A percentile compares a stretch with the other conserved stretches of the same genome.
phyloP scores from a whole-genome alignment of 768 basidiomycete genomes.

The Coprinopsis marcescibilis region DNA sequence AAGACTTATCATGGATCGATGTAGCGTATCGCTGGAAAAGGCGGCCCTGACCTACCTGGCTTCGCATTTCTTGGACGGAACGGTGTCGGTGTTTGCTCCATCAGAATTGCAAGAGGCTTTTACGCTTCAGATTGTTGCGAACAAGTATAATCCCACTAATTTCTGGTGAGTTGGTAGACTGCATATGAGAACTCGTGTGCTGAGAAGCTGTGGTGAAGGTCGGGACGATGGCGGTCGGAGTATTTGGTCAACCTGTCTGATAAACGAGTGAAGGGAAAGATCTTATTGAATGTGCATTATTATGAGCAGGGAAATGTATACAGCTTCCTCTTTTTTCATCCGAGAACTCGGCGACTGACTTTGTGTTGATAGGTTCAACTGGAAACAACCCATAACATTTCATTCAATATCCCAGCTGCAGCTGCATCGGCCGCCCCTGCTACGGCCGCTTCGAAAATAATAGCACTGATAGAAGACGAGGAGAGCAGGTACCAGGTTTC shows the following conservation, averaged over 20 bases:
- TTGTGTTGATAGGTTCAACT: conserved; percentile 74
- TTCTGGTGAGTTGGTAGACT: conserved; percentile 68
- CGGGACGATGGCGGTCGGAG: conserved; percentile 90
- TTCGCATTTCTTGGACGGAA: conserved; percentile 82
- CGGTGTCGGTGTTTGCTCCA: conserved; percentile 63
- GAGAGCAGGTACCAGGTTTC: conserved; percentile 75
- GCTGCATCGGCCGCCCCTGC: conserved; percentile 45
- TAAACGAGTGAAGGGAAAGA: conserved; percentile 60
- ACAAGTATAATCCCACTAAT: conserved; percentile 91
- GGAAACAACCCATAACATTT: conserved; percentile 62
- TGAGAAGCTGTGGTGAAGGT: conserved; percentile 43
- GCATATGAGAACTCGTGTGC: not conserved
- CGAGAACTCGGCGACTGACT: not conserved
- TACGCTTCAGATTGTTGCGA: conserved; percentile 82
- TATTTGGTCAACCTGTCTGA: conserved; percentile 69
- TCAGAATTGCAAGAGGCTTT: conserved; percentile 42
- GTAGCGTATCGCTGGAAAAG: conserved; percentile 65
- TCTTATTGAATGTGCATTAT: conserved; percentile 88
- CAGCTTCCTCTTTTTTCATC: not conserved
- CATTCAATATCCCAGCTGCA: conserved; percentile 57
- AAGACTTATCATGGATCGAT: too few species aligned
- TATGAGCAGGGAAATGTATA: conserved; percentile 95
- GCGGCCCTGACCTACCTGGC: conserved; percentile 61
- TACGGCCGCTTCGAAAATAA: conserved; percentile 59
- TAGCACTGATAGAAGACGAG: conserved; percentile 78